Evolutionary conservation across 176 grass and related monocot genomes (phyloP).

Genomic region (Elymus sibiricus): DNA sequence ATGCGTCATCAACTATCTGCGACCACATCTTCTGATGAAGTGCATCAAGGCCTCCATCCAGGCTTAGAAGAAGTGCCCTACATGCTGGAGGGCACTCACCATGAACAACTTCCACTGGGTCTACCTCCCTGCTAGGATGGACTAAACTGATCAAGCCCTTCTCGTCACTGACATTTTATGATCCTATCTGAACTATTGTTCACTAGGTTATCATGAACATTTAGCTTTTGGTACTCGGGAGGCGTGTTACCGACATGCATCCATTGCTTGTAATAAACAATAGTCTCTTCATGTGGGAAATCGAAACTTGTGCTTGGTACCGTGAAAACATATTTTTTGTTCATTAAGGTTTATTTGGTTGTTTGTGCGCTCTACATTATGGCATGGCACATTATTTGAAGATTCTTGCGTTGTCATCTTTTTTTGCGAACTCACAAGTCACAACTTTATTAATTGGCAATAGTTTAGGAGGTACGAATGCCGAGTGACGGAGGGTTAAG

Average conservation of each 20-base stretch:
- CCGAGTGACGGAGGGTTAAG: no score
- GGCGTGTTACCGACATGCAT: background rate
- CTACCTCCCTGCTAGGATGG: slow-evolving; percentile 49
- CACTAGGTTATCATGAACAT: background rate
- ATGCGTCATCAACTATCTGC: slow-evolving; percentile 68
- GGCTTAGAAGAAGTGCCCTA: slow-evolving; percentile 50
- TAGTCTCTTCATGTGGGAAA: background rate
- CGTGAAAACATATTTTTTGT: background rate
- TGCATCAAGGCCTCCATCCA: slow-evolving; percentile 47
- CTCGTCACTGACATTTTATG: background rate
- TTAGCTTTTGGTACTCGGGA: background rate
- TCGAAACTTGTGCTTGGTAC: background rate
- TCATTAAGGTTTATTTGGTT: no score
- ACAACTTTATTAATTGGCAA: no score
- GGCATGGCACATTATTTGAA: no score
- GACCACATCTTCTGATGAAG: slow-evolving; percentile 74
- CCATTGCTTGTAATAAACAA: background rate
- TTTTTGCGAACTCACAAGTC: no score
- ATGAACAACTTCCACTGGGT: slow-evolving; percentile 55
- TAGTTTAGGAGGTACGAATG: no score
- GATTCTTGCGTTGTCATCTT: no score
- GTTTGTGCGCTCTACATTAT: no score
- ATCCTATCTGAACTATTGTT: background rate
- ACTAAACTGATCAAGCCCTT: slow-evolving; percentile 7
- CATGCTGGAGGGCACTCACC: slow-evolving; percentile 51